Conservation (phyloP, 176 grass and related monocot species). For the Avena sativa region DNA sequence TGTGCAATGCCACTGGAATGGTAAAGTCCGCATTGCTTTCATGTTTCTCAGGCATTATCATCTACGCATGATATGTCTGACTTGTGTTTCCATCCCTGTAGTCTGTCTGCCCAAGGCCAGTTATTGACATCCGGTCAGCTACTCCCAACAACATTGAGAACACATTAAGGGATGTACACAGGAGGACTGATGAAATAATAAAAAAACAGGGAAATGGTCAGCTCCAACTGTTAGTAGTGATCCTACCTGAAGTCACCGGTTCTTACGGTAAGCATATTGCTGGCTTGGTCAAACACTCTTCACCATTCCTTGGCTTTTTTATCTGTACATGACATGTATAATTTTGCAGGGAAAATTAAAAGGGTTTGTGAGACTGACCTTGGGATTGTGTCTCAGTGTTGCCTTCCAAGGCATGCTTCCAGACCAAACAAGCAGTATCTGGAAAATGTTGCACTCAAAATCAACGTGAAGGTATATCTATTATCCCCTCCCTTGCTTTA, state of each 20-base stretch:
- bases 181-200: constrained; percentile 29
- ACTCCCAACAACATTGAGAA: constrained; percentile 50
- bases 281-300: background rate
- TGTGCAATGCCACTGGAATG: constrained; percentile 81
- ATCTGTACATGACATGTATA: background rate
- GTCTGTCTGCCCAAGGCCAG: constrained; percentile 56
- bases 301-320: constrained; percentile 11
- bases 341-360: constrained; percentile 69
- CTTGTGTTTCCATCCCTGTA: constrained; percentile 31
- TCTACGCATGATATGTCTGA: constrained; percentile 16
- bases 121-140: constrained; percentile 37
- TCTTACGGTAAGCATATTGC: constrained; percentile 61
- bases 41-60: background rate
- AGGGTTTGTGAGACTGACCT: constrained; percentile 78
- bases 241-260: constrained; percentile 68
- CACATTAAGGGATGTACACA: constrained; percentile 58
- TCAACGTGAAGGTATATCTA: constrained; percentile 87
- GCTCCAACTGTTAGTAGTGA: constrained; percentile 67
- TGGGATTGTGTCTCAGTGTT: constrained; percentile 86
- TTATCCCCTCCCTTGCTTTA: background rate
- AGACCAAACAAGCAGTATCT: constrained; percentile 77
- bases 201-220: background rate
- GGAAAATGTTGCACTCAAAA: constrained; percentile 85
- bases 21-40: constrained; percentile 35
- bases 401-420: constrained; percentile 55